phyloP scores from a whole-genome alignment of 768 basidiomycete species.

The Lyophyllum decastes region DNA sequence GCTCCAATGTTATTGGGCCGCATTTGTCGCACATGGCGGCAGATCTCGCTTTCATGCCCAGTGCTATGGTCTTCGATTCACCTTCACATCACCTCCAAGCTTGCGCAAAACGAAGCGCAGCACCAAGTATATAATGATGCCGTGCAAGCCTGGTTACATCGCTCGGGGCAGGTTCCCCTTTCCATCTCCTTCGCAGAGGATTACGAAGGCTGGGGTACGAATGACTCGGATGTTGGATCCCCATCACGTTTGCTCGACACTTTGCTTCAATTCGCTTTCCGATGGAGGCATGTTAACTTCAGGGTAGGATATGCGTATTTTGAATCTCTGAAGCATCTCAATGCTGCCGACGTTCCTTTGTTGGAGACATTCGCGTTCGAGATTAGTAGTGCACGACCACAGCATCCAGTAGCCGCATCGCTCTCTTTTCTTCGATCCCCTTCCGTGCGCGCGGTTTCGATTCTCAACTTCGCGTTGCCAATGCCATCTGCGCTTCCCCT shows the following conservation, averaged over 20 bases:
- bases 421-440: background rate
- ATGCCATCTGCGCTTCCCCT: background rate
- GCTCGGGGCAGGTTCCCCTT: conserved; percentile 1
- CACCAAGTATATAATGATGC: background rate
- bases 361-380: background rate
- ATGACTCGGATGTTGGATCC: background rate
- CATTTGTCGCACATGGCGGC: conserved; percentile 1
- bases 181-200: conserved; percentile 2
- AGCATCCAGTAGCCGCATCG: background rate
- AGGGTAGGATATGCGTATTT: background rate
- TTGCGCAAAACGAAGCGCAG: background rate
- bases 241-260: background rate
- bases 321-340: background rate
- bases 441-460: background rate
- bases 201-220: background rate
- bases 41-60: background rate
- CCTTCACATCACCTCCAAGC: background rate
- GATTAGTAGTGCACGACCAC: background rate
- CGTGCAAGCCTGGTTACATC: conserved; percentile 1
- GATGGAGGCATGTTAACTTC: background rate
- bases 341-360: background rate
- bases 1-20: conserved; percentile 4
- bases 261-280: background rate
- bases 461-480: background rate
- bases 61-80: background rate